phyloP scores from a whole-genome alignment of 441 rosid species.

The Adansonia gregorii region DNA sequence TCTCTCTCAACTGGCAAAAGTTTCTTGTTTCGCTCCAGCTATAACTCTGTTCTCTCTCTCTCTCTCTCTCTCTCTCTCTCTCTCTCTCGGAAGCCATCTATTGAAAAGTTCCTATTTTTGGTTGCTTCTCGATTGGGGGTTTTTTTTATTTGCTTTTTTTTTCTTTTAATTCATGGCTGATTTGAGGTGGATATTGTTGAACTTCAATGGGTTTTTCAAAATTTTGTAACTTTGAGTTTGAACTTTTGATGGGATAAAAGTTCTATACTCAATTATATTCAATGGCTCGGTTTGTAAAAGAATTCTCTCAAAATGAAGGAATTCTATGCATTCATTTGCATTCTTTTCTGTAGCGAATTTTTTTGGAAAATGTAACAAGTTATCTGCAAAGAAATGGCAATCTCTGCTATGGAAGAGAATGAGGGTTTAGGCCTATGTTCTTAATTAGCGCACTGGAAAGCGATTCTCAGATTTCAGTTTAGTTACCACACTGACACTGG shows the following conservation, averaged over 20 bases:
- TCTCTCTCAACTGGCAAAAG: not conserved
- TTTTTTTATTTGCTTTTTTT: not conserved
- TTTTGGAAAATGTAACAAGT: not conserved
- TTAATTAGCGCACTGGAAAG: not conserved
- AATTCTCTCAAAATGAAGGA: not conserved
- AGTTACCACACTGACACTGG: too few species aligned
- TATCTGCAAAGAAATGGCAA: not conserved
- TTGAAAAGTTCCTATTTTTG: not conserved
- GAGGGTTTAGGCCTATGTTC: not conserved
- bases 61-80: not conserved
- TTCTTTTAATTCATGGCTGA: not conserved
- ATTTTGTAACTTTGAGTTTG: not conserved
- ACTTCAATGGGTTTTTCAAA: not conserved
- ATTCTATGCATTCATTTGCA: not conserved
- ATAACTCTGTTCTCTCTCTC: not conserved
- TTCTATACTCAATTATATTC: not conserved
- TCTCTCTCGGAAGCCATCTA: not conserved
- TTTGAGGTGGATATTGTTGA: not conserved
- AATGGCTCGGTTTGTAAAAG: not conserved
- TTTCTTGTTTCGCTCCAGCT: slow-evolving; percentile 2
- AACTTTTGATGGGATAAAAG: not conserved
- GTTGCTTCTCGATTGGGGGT: not conserved
- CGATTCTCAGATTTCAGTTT: not conserved
- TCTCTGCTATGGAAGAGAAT: not conserved
- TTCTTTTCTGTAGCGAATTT: not conserved